Conservation (phyloP, 345 rosid genomes). For the Eutrema japonicum region DNA sequence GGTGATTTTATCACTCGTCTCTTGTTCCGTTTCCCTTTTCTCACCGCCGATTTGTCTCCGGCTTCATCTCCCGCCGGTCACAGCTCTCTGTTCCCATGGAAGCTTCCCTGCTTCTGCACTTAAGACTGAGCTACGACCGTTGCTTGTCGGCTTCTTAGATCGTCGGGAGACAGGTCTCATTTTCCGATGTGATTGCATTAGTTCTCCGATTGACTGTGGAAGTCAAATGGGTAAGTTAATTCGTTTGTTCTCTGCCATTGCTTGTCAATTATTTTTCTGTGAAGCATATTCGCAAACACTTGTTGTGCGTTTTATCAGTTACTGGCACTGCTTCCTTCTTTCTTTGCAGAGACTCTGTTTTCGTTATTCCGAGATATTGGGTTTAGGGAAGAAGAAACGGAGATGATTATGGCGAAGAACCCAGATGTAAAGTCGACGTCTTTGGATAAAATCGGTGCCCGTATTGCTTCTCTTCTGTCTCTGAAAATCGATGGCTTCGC, state of each 20-base stretch:
- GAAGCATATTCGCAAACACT: constrained; percentile 41
- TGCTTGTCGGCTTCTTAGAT: constrained; percentile 16
- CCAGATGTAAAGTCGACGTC: constrained; percentile 46
- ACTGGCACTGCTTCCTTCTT: background rate
- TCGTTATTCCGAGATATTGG: constrained; percentile 53
- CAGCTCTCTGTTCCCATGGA: constrained; percentile 26
- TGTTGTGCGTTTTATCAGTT: constrained; percentile 16
- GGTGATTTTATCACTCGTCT: constrained; percentile 38
- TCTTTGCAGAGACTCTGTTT: constrained; percentile 50
- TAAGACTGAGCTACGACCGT: constrained; percentile 30
- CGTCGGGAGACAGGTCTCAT: constrained; percentile 27
- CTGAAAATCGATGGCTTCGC: constrained; percentile 54
- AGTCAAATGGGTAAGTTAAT: constrained; percentile 44
- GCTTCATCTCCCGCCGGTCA: constrained; percentile 24
- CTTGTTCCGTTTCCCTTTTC: constrained; percentile 28
- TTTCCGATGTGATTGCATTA: constrained; percentile 43
- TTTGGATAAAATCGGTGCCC: constrained; percentile 47
- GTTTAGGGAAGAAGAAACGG: constrained; percentile 49
- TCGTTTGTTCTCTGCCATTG: background rate
- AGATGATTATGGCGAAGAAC: constrained; percentile 47
- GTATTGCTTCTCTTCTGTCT: constrained; percentile 54
- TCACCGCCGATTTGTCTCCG: constrained; percentile 34
- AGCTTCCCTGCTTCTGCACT: constrained; percentile 34
- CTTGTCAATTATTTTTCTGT: constrained; percentile 14
- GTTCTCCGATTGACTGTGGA: constrained; percentile 9